phyloP scores from a whole-genome alignment of 495 filamentous ascomycete species.

The Entonaema liquescens region DNA sequence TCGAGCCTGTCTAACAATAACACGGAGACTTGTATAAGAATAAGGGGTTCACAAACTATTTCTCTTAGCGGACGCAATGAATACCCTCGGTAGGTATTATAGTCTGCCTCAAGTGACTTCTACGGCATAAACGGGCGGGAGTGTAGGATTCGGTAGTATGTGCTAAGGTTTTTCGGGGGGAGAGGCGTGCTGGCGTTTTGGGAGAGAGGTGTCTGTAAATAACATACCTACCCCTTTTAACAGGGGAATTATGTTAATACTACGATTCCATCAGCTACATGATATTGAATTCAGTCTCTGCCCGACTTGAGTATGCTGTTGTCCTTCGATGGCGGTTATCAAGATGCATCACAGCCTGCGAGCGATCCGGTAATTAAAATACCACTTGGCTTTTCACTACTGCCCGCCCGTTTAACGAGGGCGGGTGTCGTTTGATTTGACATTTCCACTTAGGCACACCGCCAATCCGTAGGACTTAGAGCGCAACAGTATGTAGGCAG shows the following conservation, averaged over 20 bases:
- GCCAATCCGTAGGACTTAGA: slow-evolving; percentile 10
- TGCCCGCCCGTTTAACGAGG: not conserved
- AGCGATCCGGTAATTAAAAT: not conserved
- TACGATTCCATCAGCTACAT: not conserved
- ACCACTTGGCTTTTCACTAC: not conserved
- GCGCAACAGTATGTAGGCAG: not conserved
- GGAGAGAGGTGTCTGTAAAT: slow-evolving; percentile 9
- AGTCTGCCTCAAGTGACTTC: not conserved
- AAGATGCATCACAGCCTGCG: not conserved
- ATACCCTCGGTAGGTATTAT: not conserved
- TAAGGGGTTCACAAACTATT: not conserved
- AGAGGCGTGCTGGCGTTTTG: slow-evolving; percentile 15
- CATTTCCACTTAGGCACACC: slow-evolving; percentile 3
- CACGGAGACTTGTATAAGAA: slow-evolving; percentile 1
- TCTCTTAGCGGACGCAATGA: not conserved
- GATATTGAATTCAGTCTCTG: not conserved
- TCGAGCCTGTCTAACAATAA: not conserved
- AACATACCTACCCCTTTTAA: slow-evolving; percentile 18
- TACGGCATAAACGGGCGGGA: not conserved
- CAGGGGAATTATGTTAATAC: not conserved
- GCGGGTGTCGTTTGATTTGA: not conserved
- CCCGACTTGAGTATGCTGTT: not conserved
- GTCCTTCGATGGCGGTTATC: not conserved
- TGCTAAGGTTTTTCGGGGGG: slow-evolving; percentile 8
- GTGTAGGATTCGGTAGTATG: slow-evolving; percentile 2